These are phyloP conservation scores for Leccinum obscurum DNA, from an alignment of 768 basidiomycete genomes.

Conservation along the genomic window DNA sequence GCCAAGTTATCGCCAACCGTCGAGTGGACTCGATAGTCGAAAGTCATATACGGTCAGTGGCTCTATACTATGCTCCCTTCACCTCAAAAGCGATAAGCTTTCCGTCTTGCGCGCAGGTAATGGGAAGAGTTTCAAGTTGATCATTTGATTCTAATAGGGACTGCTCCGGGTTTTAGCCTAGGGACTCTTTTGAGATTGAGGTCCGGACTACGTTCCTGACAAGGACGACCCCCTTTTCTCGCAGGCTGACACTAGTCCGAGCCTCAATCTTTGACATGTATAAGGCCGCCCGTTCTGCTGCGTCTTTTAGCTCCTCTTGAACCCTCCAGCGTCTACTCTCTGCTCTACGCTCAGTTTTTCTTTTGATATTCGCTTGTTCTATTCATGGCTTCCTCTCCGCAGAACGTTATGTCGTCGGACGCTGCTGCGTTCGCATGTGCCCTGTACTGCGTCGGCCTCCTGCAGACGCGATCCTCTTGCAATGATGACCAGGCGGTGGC, in stretches of 20 bases:
- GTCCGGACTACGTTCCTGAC: not conserved
- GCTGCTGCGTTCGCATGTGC: slow-evolving; percentile 2
- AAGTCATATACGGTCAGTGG: too few relatives aligned
- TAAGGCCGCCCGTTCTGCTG: not conserved
- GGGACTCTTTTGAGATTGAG: not conserved
- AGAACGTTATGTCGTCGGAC: not conserved
- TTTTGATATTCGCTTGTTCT: not conserved
- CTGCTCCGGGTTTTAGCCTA: not conserved
- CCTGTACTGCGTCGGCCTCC: slow-evolving; percentile 1
- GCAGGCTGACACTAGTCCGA: not conserved
- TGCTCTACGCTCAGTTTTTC: not conserved
- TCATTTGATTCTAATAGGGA: not conserved
- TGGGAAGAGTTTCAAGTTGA: not conserved
- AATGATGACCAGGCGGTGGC: not conserved
- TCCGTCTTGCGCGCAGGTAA: not conserved
- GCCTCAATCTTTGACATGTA: not conserved
- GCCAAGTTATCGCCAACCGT: too few relatives aligned
- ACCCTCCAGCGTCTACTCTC: not conserved
- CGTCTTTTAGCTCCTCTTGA: not conserved
- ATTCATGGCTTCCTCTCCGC: slow-evolving; percentile 5
- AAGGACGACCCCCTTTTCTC: not conserved
- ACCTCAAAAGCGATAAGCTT: not conserved
- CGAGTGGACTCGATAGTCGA: too few relatives aligned
- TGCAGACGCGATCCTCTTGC: not conserved
- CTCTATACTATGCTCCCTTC: too few relatives aligned